Evolutionary conservation across 2,329 filamentous ascomycete species (phyloP).

Genomic region (Phyllosticta citrichinensis): DNA sequence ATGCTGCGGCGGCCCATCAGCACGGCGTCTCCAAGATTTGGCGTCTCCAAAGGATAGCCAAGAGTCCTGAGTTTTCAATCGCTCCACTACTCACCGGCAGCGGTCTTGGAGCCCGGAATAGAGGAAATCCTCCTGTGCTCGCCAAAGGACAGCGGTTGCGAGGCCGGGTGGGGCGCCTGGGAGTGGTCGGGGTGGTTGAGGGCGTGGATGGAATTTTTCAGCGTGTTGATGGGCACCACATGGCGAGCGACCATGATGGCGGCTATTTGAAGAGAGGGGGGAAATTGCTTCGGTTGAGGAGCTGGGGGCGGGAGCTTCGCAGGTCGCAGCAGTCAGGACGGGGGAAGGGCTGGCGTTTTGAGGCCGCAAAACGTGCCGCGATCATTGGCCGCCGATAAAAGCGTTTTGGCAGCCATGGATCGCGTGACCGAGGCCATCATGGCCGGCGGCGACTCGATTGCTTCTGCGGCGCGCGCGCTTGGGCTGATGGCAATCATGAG

Average conservation of each 20-base stretch:
- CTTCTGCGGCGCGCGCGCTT: not conserved
- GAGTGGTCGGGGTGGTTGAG: not conserved
- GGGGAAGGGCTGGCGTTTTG: constrained; percentile 6
- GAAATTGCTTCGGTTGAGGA: not conserved
- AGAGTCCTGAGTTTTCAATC: not conserved
- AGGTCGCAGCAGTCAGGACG: not conserved
- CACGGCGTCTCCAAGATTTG: not conserved
- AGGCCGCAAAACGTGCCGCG: constrained; percentile 1
- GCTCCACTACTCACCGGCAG: constrained; percentile 25
- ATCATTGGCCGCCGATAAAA: not conserved
- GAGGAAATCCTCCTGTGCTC: constrained; percentile 5
- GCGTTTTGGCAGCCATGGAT: not conserved
- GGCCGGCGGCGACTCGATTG: not conserved
- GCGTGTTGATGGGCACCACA: constrained; percentile 10
- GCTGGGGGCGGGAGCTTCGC: not conserved
- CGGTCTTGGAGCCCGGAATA: constrained; percentile 28
- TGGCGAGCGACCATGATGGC: constrained; percentile 10
- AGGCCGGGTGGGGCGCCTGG: constrained; percentile 1
- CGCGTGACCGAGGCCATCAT: not conserved
- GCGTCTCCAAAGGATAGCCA: not conserved
- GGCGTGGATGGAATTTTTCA: constrained; percentile 5
- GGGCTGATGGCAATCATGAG: not conserved
- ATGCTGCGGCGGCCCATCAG: constrained; percentile 44
- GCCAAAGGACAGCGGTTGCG: constrained; percentile 7
- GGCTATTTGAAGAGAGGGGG: not conserved